Evolutionary conservation across 106 monocot species (phyloP).

Genomic region (Platanthera zijinensis): DNA sequence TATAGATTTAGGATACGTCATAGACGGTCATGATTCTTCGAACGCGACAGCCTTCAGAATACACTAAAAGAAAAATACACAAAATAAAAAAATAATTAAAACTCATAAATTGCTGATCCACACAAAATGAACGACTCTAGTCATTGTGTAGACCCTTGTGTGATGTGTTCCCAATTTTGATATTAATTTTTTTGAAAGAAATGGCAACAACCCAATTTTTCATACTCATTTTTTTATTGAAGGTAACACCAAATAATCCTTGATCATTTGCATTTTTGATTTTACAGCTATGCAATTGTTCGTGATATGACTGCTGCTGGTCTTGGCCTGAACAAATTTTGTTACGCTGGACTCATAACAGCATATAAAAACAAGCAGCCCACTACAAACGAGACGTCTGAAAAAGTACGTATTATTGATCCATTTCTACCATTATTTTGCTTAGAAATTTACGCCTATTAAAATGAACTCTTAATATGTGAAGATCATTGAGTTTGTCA

Average conservation of each 20-base stretch:
- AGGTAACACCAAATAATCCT: background rate
- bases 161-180: too few species aligned
- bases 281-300: slow-evolving; percentile 70
- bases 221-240: background rate
- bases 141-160: too few species aligned
- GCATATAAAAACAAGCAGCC: slow-evolving; percentile 82
- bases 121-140: too few species aligned
- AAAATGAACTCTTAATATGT: slow-evolving; percentile 4
- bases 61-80: too few species aligned
- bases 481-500: slow-evolving; percentile 88
- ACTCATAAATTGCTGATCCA: too few species aligned
- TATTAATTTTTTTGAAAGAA: too few species aligned
- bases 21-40: too few species aligned
- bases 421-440: background rate
- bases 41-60: too few species aligned
- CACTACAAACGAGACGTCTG: slow-evolving; percentile 48
- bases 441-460: background rate
- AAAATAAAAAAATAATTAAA: too few species aligned
- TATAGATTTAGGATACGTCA: too few species aligned
- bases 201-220: background rate
- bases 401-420: slow-evolving; percentile 44
- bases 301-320: slow-evolving; percentile 99
- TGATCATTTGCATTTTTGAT: slow-evolving; percentile 6
- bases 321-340: slow-evolving; percentile 87
- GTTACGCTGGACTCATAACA: slow-evolving; percentile 94